These are phyloP conservation scores for Trichomonascaceae sp. DNA, from an alignment of 1,139 yeast species.

Conservation along the genomic window DNA sequence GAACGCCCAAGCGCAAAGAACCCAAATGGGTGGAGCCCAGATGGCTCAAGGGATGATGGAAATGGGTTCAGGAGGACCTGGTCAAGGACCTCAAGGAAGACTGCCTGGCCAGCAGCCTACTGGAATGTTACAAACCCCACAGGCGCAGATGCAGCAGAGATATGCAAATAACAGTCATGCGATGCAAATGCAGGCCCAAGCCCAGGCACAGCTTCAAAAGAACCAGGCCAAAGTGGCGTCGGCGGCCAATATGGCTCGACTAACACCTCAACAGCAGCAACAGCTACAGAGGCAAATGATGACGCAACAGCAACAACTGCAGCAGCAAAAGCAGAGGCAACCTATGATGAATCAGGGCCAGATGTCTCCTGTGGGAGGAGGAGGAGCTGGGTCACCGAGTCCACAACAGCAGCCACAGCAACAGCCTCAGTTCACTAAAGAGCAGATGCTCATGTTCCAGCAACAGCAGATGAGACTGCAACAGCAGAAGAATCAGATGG, in stretches of 20 bases:
- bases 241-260: neutral
- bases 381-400: no score
- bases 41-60: no score
- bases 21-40: no score
- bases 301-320: conserved; percentile 1
- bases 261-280: conserved; percentile 6
- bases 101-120: no score
- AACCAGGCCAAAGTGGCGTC: no score
- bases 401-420: neutral
- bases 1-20: no score
- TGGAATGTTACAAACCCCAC: no score
- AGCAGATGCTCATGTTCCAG: neutral
- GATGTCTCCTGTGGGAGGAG: no score
- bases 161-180: neutral
- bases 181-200: conserved; percentile 6
- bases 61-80: no score
- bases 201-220: conserved; percentile 9
- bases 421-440: neutral
- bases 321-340: neutral
- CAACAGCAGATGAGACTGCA: neutral
- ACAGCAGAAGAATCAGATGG: neutral
- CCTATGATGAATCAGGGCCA: no score
- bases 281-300: conserved; percentile 5
- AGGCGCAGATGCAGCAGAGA: conserved; percentile 2
- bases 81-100: no score